A percentile compares a stretch with the other conserved stretches of the same genome.
Evolutionary conservation across 139 green algal species (phyloP).

Genomic region (Chlamydomonas schloesseri): DNA sequence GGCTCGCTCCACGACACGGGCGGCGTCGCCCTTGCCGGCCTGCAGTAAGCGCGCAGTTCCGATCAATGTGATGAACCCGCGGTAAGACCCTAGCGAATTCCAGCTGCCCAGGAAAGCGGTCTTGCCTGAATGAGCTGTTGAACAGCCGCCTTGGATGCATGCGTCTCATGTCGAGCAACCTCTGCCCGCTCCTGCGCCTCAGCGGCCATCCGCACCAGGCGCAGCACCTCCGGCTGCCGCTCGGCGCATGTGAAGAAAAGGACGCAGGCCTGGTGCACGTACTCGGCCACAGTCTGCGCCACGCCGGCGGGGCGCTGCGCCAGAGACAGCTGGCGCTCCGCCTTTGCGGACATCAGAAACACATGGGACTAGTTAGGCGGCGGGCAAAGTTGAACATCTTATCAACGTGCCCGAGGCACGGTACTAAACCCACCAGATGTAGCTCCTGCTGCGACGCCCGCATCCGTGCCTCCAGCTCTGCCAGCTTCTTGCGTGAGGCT

Average conservation of each 20-base stretch:
- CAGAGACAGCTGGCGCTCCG: not conserved
- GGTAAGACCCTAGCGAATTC: too few relatives aligned
- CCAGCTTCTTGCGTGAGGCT: not conserved
- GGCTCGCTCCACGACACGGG: not conserved
- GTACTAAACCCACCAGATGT: not conserved
- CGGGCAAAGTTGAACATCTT: too few relatives aligned
- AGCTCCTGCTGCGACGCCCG: not conserved
- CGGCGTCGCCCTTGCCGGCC: not conserved
- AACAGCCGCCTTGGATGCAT: not conserved
- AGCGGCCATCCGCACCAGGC: not conserved
- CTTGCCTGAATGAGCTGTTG: too few relatives aligned
- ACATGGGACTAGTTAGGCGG: too few relatives aligned
- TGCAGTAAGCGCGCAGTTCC: not conserved
- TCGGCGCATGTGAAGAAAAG: not conserved
- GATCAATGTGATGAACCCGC: too few relatives aligned
- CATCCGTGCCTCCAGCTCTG: not conserved
- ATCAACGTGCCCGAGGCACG: not conserved
- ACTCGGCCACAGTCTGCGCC: conserved; percentile 21
- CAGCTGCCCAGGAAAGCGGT: too few relatives aligned
- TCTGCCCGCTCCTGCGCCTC: not conserved
- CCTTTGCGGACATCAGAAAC: not conserved
- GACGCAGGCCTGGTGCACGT: conserved; percentile 1
- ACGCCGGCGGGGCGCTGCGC: not conserved
- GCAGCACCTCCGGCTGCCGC: not conserved
- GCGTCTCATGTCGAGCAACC: not conserved